Evolutionary conservation across 352 stramenopile genomes (phyloP), one percentile per base, ranked within the genome.

Genomic region (Phytophthora multivora): DNA sequence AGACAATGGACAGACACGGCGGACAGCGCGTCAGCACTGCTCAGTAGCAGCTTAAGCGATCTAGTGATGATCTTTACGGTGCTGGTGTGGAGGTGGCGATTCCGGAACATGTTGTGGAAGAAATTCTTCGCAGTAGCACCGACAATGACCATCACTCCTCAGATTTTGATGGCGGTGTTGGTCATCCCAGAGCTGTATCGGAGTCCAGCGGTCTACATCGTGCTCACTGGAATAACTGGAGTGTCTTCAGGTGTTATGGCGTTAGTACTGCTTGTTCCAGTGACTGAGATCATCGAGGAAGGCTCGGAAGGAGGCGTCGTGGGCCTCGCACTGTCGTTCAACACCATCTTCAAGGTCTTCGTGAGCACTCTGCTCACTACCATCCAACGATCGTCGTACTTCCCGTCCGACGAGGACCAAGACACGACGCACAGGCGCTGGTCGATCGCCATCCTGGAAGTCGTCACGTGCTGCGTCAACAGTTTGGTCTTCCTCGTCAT

Each of bases 281-380:
- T 87, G 19, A 78, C 73, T 0, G 80, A 89, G 58, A 88, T 89
- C 59, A 79, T 86, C 57, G 70, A 88, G 45, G 75, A 84, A 46
- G 77, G 77, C 33, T 83, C 74, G 0, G 80, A 89, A 51, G 78
- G 80, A 31, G 78, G 67, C 16, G 79, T 79, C 12, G 75, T 88
- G 13, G 80, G 77, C 0, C 67, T 89, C 36, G 54, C 74, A 28
- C 51, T 86, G 31, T 80, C 80, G 26, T 76, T 89, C 28, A 78
- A 86, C 58, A 74, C 70, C 28, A 71, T 86, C 40, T 74, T 86
- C 39, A 68, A 73, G 31, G 58, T 84, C 12, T 80, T 84, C 25
- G 73, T 73, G 2, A 75, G 66, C 50, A 86, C 73, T 9, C 55
- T 81, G 45, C 50, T 79, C 25, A 69, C 63, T 23, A 63, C 71